These are phyloP conservation scores for Coniophora puteana DNA, from an alignment of 1,284 basidiomycete species.

Conservation along the genomic window DNA sequence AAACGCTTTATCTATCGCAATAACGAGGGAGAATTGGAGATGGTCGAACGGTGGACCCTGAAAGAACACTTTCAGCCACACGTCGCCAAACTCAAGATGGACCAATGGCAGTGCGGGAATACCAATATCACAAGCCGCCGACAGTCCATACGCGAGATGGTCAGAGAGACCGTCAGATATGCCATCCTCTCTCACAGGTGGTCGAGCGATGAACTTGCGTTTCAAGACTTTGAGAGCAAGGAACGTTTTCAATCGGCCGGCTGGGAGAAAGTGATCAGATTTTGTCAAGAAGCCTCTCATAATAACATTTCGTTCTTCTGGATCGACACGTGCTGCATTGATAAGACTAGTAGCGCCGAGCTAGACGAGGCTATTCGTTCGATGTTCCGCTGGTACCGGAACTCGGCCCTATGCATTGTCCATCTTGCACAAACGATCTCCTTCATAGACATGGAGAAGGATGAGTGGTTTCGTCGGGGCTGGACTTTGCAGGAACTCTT, in stretches of 20 bases:
- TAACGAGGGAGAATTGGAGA: too few relatives aligned
- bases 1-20: too few relatives aligned
- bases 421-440: background rate
- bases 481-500: slow-evolving; percentile 5
- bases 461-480: slow-evolving; percentile 2
- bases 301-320: slow-evolving; percentile 1
- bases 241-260: too few relatives aligned
- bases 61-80: too few relatives aligned
- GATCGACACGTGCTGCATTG: slow-evolving; percentile 7
- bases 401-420: slow-evolving; percentile 1
- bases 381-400: slow-evolving; percentile 4
- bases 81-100: too few relatives aligned
- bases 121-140: too few relatives aligned
- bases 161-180: slow-evolving; percentile 3
- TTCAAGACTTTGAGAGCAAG: too few relatives aligned
- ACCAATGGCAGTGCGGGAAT: too few relatives aligned
- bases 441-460: slow-evolving; percentile 1
- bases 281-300: slow-evolving; percentile 2
- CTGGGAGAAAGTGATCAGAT: background rate
- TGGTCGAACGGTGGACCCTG: too few relatives aligned
- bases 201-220: background rate
- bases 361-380: slow-evolving; percentile 4
- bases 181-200: slow-evolving; percentile 6
- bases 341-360: slow-evolving; percentile 3
- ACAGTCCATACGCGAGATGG: too few relatives aligned